phyloP scores from a whole-genome alignment of 148 eudicot genomes.

The Dianthus caryophyllus region DNA sequence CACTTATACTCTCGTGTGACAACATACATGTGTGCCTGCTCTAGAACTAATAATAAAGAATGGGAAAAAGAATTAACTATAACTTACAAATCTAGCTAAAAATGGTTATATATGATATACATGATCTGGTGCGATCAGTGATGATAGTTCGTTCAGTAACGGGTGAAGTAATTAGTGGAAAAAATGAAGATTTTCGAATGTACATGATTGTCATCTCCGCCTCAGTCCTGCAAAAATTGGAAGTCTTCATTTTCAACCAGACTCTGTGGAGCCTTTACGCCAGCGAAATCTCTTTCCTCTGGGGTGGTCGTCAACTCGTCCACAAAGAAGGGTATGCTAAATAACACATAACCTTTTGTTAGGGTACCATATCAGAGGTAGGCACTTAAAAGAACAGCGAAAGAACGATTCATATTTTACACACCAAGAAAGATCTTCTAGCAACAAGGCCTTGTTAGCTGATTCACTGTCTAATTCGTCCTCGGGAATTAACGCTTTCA shows the following conservation, averaged over 20 bases:
- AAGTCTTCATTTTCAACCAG: conserved; percentile 66
- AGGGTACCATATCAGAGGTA: background rate
- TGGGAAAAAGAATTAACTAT: background rate
- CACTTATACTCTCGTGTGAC: background rate
- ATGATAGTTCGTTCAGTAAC: background rate
- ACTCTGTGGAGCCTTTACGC: conserved; percentile 54
- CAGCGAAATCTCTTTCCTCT: conserved; percentile 59
- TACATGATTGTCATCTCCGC: conserved; percentile 18
- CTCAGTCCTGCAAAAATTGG: conserved; percentile 63
- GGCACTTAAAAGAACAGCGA: background rate
- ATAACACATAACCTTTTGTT: background rate
- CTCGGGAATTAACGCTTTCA: conserved; percentile 40
- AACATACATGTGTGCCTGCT: background rate
- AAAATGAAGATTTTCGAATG: background rate
- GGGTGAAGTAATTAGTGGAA: background rate
- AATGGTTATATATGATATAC: background rate
- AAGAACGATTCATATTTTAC: background rate
- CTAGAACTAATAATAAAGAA: background rate
- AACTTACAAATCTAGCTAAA: background rate
- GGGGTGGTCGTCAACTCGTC: conserved; percentile 49
- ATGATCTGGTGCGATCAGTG: background rate
- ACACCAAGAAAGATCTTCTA: conserved; percentile 71
- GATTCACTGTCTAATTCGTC: conserved; percentile 26
- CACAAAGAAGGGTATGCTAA: conserved; percentile 70
- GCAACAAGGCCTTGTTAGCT: conserved; percentile 42